phyloP scores from a whole-genome alignment of 2,329 filamentous ascomycete genomes.

The Epicoccum nigrum region DNA sequence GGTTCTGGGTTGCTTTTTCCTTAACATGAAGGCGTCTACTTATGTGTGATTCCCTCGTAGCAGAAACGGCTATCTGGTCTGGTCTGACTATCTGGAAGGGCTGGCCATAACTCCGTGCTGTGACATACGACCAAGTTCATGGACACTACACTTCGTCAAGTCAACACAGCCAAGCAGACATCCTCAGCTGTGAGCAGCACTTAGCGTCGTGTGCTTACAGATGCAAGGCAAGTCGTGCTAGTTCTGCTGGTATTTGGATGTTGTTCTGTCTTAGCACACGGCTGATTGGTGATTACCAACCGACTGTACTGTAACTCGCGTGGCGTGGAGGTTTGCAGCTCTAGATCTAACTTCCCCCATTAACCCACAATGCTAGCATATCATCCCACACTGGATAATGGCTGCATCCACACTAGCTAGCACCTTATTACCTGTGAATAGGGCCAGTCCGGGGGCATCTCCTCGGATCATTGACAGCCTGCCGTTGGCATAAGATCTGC shows the following conservation, averaged over 20 bases:
- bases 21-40: not conserved
- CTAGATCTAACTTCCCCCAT: too few relatives aligned
- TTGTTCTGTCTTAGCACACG: not conserved
- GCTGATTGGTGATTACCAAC: too few relatives aligned
- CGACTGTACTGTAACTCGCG: not conserved
- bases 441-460: too few relatives aligned
- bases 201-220: not conserved
- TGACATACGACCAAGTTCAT: too few relatives aligned
- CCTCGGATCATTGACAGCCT: not conserved
- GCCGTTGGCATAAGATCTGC: not conserved
- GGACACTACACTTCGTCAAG: not conserved
- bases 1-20: not conserved
- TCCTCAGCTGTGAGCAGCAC: not conserved
- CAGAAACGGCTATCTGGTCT: not conserved
- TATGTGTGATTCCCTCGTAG: not conserved
- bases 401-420: too few relatives aligned
- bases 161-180: not conserved
- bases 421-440: too few relatives aligned
- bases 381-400: too few relatives aligned
- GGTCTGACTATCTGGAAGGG: not conserved
- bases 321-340: not conserved
- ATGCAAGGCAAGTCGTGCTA: not conserved
- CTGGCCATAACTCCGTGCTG: not conserved
- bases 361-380: too few relatives aligned
- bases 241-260: not conserved